phyloP scores from a whole-genome alignment of 2,329 filamentous ascomycete species.

The Monilinia polystroma region DNA sequence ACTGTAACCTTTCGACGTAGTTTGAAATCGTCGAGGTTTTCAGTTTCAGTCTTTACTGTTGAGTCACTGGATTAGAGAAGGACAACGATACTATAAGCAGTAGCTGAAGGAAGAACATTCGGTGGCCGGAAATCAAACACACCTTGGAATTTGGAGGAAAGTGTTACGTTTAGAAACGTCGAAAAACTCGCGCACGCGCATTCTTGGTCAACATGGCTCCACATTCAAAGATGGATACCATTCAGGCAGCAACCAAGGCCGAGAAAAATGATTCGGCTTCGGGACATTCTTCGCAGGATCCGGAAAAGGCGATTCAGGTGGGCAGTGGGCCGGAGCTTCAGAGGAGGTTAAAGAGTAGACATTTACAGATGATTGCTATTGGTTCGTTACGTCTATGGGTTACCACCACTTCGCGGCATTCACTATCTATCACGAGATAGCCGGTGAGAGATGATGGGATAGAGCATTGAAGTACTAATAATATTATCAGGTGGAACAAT shows the following conservation, averaged over 20 bases:
- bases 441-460: conserved; percentile 12
- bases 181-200: conserved; percentile 6
- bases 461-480: conserved; percentile 2
- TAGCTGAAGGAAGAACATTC: not conserved
- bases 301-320: conserved; percentile 18
- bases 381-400: conserved; percentile 34
- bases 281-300: conserved; percentile 16
- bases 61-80: not conserved
- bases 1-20: conserved; percentile 20
- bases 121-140: conserved; percentile 3
- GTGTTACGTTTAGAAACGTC: conserved; percentile 14
- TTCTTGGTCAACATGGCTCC: conserved; percentile 13
- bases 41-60: conserved; percentile 6
- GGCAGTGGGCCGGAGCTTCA: conserved; percentile 21
- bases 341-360: conserved; percentile 52
- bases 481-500: conserved; percentile 56
- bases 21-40: conserved; percentile 20
- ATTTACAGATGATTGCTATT: conserved; percentile 68
- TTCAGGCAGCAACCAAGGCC: conserved; percentile 9
- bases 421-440: not conserved
- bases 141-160: conserved; percentile 13
- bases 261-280: conserved; percentile 18
- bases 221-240: conserved; percentile 8
- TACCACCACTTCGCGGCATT: conserved; percentile 24
- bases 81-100: not conserved